Percentiles rank a stretch among this genome's conserved stretches.
Conservation (phyloP, 176 grass and related monocot species). For the Dactylis glomerata region DNA sequence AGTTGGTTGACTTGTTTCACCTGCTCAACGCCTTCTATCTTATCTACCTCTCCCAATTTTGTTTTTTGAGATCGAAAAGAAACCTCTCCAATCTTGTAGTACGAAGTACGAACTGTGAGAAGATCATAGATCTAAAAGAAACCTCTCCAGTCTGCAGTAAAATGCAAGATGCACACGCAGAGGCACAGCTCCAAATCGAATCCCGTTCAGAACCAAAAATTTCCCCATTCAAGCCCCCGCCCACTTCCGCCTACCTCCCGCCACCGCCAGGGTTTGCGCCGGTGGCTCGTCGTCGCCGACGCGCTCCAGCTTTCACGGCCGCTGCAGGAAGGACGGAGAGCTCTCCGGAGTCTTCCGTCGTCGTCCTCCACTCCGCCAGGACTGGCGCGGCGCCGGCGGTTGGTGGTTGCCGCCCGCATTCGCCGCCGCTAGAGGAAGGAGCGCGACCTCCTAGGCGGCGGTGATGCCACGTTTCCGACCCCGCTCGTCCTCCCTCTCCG, state of each 20-base stretch:
- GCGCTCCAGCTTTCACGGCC: not conserved
- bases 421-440: not conserved
- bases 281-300: not conserved
- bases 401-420: not conserved
- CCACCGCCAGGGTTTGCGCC: not conserved
- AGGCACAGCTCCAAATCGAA: not conserved
- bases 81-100: no score
- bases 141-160: not conserved
- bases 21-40: no score
- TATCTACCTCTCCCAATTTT: no score
- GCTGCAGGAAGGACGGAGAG: not conserved
- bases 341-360: not conserved
- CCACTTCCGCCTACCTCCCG: not conserved
- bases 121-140: no score
- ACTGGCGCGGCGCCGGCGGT: not conserved
- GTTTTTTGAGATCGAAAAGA: no score
- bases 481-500: not conserved
- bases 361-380: not conserved
- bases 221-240: not conserved
- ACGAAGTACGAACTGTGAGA: no score
- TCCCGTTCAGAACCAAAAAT: not conserved
- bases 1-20: no score
- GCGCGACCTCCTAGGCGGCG: not conserved
- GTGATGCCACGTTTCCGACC: not conserved
- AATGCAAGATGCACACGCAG: not conserved